Evolutionary conservation across 768 basidiomycete genomes (phyloP), one percentile per base, ranked within the genome.

Genomic region (Collybia sordida): DNA sequence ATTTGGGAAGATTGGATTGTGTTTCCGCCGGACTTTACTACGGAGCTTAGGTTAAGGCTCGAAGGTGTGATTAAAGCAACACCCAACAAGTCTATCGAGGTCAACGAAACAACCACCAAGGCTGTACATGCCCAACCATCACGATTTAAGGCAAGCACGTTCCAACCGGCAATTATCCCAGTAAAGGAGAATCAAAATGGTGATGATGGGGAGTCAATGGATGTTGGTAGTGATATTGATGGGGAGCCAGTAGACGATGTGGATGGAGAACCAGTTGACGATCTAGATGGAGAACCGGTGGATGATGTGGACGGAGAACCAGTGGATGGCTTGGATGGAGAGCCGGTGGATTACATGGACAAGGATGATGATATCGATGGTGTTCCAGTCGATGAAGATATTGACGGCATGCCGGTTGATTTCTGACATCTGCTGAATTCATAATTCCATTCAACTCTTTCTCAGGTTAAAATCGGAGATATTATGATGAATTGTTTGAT

Each of bases 1-100:
- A 87, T 98, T 24, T 98, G 97, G 94, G 97, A 98, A 63, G 88
- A 97, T 64, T 96, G 95, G 94, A 95, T 98, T 50, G 90, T 98
- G 25, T 98, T 98, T 64, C 78, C 91, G 45, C 89, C 88, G 2
- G 90, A 95, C 47, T 90, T 89, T 60, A 94, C 90, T 0, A 62
- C 77, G 2, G 83, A 87, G 58, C 76, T 96, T 14, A 77, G 92
- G 21, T 69, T 68, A 47, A 75, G 93, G 49, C 75, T 98, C 42
- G 90, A 95, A 42, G 91, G 91, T 1, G 64, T 66, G 18, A 45
- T 65, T 4, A 61, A 66, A 21, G 64, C 68, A 0, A 64, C 68
- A 18, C 49, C 59, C 31, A 53, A 58, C n/a, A 52, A 59, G 37
- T 55, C 61, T 19, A 64, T 65, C 49, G 70, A 72, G 19, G 61